These are phyloP conservation scores for Fraxinus ornus DNA, from an alignment of 305 asterid genomes.

Conservation along the genomic window DNA sequence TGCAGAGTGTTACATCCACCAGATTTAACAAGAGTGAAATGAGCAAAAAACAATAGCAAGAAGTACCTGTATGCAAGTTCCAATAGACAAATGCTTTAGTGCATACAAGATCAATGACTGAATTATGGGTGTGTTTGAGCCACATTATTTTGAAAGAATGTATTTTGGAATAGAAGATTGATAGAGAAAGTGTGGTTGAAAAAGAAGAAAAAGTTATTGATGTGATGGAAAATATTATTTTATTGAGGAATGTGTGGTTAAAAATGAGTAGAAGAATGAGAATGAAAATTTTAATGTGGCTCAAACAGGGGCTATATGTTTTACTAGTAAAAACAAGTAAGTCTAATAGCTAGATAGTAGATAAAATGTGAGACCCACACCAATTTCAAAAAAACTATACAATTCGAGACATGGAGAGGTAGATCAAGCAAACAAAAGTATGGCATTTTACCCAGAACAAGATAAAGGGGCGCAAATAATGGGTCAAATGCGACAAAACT, in stretches of 20 bases:
- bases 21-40: slow-evolving; percentile 12
- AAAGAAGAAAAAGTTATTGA: too few species aligned
- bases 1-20: slow-evolving; percentile 33
- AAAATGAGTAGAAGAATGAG: too few species aligned
- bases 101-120: slow-evolving; percentile 3
- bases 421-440: neutral
- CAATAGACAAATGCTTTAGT: slow-evolving; percentile 2
- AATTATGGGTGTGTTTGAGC: too few species aligned
- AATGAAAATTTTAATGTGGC: too few species aligned
- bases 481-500: neutral
- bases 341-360: neutral
- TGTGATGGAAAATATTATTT: too few species aligned
- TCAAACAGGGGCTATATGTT: too few species aligned
- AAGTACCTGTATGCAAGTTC: slow-evolving; percentile 13
- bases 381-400: neutral
- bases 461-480: neutral
- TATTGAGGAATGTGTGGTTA: too few species aligned
- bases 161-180: too few species aligned
- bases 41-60: slow-evolving; percentile 15
- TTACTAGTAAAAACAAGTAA: neutral
- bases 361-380: neutral
- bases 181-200: too few species aligned
- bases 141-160: too few species aligned
- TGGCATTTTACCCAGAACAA: neutral
- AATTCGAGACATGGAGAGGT: neutral